A percentile compares a stretch with the other conserved stretches of the same genome.
These are phyloP conservation scores for Wickerhamomyces tratensis DNA, from an alignment of 805 yeast genomes.

Conservation along the genomic window DNA sequence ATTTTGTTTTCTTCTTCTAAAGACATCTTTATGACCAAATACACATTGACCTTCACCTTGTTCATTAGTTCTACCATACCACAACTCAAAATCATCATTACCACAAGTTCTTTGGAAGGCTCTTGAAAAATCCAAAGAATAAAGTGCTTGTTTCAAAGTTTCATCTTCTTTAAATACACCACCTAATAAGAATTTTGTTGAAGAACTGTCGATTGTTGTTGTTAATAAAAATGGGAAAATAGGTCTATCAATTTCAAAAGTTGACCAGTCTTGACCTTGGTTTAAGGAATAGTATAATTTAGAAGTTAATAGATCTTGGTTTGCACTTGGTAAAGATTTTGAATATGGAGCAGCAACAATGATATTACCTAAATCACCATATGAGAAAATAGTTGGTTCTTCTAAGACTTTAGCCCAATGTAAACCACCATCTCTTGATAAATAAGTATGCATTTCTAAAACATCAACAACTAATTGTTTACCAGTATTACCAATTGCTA, in stretches of 20 bases:
- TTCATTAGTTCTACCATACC: constrained; percentile 39
- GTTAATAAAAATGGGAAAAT: constrained; percentile 34
- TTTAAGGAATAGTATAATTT: constrained; percentile 51
- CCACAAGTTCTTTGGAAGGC: constrained; percentile 38
- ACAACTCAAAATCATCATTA: constrained; percentile 51
- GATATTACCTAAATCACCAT: constrained; percentile 76
- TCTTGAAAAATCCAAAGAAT: constrained; percentile 44
- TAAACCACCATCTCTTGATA: constrained; percentile 75
- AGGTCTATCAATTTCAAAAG: constrained; percentile 32
- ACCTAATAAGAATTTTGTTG: constrained; percentile 45
- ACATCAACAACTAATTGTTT: constrained; percentile 6
- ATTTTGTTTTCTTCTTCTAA: constrained; percentile 54
- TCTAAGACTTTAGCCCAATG: constrained; percentile 53
- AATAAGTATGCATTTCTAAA: constrained; percentile 33
- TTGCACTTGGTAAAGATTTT: background rate
- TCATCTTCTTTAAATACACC: constrained; percentile 25
- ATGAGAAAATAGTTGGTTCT: constrained; percentile 41
- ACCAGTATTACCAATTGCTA: constrained; percentile 33
- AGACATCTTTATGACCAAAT: constrained; percentile 59
- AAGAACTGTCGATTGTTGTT: constrained; percentile 65
- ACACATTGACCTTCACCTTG: constrained; percentile 36
- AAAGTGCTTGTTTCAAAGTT: constrained; percentile 9
- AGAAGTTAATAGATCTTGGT: constrained; percentile 16
- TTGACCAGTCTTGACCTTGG: constrained; percentile 61
- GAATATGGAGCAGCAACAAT: constrained; percentile 39